phyloP scores from a whole-genome alignment of 169 alveolate species.

The Eimeria tenella region DNA sequence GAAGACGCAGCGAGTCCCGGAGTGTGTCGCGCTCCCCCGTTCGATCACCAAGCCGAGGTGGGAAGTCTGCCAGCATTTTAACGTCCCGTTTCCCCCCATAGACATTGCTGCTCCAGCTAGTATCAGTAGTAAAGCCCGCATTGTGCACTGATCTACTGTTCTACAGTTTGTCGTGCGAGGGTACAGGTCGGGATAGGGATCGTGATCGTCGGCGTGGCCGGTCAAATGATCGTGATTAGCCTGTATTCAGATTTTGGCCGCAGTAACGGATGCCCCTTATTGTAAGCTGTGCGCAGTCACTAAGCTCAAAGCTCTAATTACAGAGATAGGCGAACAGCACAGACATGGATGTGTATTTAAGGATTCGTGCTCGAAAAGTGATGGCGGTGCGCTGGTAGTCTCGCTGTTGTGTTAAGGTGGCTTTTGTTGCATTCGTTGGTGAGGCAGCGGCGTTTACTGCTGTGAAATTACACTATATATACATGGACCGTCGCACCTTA shows the following conservation, averaged over 20 bases:
- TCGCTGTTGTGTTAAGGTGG: not conserved
- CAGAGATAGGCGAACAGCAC: too few relatives aligned
- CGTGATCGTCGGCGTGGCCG: conserved; percentile 73
- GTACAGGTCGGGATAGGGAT: conserved; percentile 57
- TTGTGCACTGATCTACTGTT: too few relatives aligned
- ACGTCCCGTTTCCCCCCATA: not conserved
- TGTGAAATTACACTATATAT: too few relatives aligned
- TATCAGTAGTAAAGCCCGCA: too few relatives aligned
- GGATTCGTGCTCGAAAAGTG: not conserved
- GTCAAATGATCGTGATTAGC: conserved; percentile 47
- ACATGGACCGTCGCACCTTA: too few relatives aligned
- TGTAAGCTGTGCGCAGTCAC: not conserved
- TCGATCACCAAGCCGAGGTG: conserved; percentile 59
- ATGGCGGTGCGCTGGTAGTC: not conserved
- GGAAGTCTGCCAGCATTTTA: not conserved
- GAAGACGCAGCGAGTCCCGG: conserved; percentile 68
- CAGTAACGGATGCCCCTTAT: not conserved
- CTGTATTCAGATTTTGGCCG: not conserved
- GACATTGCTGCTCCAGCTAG: too few relatives aligned
- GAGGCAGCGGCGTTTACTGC: not conserved
- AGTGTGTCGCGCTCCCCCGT: conserved; percentile 43
- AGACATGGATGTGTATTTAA: not conserved
- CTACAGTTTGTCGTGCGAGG: not conserved
- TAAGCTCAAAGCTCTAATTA: too few relatives aligned
- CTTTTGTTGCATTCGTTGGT: not conserved